Evolutionary conservation across 2,329 filamentous ascomycete species (phyloP).

Genomic region (Aspergillus novofumigatus): DNA sequence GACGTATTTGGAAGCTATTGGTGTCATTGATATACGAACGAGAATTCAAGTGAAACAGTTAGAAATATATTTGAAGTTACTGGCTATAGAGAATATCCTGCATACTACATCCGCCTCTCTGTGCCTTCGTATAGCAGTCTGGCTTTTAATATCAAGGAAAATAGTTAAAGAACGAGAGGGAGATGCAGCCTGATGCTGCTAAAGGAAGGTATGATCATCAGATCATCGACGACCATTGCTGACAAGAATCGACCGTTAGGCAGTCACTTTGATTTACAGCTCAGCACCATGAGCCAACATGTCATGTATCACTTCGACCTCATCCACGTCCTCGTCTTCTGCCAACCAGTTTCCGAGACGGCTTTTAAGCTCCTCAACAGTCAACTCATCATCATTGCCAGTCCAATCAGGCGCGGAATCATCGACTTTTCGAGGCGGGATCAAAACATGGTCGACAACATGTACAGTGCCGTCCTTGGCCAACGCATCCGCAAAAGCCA

Average conservation of each 20-base stretch:
- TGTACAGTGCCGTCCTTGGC: slow-evolving; percentile 80
- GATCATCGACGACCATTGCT: slow-evolving; percentile 1
- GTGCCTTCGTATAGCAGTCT: background rate
- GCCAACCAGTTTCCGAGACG: slow-evolving; percentile 15
- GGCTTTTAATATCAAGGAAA: background rate
- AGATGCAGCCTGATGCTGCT: background rate
- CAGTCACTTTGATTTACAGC: slow-evolving; percentile 1
- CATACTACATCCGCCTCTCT: background rate
- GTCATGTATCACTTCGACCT: background rate
- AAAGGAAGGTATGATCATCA: background rate
- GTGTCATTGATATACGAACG: slow-evolving; percentile 5
- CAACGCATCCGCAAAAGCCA: slow-evolving; percentile 65
- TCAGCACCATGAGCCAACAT: background rate
- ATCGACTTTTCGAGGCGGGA: slow-evolving; percentile 62
- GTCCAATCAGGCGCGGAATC: slow-evolving; percentile 1
- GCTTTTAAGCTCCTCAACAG: slow-evolving; percentile 19
- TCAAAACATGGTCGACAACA: slow-evolving; percentile 65
- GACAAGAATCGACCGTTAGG: background rate
- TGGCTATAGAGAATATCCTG: background rate
- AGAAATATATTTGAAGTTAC: slow-evolving; percentile 6
- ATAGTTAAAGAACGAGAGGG: background rate
- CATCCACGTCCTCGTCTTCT: slow-evolving; percentile 1
- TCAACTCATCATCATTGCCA: slow-evolving; percentile 11
- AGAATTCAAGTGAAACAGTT: slow-evolving; percentile 8
- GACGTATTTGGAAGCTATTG: slow-evolving; percentile 6